Percentiles rank a stretch among this genome's conserved stretches.
Evolutionary conservation across 2,329 filamentous ascomycete genomes (phyloP).

Genomic region (Cryphonectria nitschkei): DNA sequence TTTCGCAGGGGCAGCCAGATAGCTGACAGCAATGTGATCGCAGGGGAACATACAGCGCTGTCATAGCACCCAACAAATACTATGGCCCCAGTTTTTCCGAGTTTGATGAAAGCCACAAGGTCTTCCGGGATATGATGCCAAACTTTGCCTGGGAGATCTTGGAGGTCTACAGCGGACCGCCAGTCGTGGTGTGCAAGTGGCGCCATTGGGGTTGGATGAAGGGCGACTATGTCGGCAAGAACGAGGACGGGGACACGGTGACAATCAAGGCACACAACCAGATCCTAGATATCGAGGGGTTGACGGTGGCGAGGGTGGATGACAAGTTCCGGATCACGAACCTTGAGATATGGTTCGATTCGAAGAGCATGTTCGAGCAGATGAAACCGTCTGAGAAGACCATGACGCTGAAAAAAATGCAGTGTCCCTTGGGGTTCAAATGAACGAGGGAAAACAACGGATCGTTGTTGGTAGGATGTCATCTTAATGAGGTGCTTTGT

Average conservation of each 20-base stretch:
- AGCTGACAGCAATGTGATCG: conserved; percentile 5
- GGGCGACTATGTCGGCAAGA: conserved; percentile 67
- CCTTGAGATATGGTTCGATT: conserved; percentile 29
- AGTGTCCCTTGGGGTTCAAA: conserved; percentile 28
- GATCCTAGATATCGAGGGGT: conserved; percentile 64
- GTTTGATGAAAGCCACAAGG: conserved; percentile 68
- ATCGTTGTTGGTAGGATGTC: neutral
- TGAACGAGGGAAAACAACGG: neutral
- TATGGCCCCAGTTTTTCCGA: conserved; percentile 65
- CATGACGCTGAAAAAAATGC: conserved; percentile 23
- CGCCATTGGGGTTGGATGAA: conserved; percentile 71
- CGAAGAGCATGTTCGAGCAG: conserved; percentile 29
- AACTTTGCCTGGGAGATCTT: conserved; percentile 73
- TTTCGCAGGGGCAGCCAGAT: conserved; percentile 7
- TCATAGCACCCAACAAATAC: conserved; percentile 65
- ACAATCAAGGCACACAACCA: conserved; percentile 64
- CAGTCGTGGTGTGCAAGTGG: conserved; percentile 66
- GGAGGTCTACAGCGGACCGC: conserved; percentile 69
- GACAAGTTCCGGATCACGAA: conserved; percentile 56
- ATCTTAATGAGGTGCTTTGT: neutral
- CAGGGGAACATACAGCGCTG: conserved; percentile 64
- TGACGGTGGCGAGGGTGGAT: conserved; percentile 65
- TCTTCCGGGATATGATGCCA: conserved; percentile 75
- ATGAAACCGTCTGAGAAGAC: conserved; percentile 27
- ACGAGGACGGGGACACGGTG: conserved; percentile 67